phyloP scores from a whole-genome alignment of 768 basidiomycete genomes.

The Lentinus tigrinus region DNA sequence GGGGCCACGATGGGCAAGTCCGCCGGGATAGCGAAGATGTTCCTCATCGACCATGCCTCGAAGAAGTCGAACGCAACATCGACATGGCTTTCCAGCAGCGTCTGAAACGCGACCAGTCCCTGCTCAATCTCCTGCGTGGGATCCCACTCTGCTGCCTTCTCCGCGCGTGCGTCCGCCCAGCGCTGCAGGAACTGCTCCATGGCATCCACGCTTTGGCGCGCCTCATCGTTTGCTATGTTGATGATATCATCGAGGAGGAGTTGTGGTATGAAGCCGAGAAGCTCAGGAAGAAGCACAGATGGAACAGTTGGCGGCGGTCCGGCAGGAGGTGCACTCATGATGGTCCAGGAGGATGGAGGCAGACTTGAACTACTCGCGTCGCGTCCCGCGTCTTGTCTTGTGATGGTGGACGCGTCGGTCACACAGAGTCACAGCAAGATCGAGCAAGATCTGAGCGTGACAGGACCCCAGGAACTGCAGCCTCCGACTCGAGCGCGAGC shows the following conservation, averaged over 20 bases:
- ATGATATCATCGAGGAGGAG: conserved; percentile 84
- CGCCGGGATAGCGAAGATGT: conserved; percentile 77
- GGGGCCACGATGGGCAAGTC: conserved; percentile 71
- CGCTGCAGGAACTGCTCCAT: conserved; percentile 75
- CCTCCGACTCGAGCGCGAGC: neutral
- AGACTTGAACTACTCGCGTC: neutral
- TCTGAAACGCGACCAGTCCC: conserved; percentile 84
- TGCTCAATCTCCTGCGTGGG: conserved; percentile 71
- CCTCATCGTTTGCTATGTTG: conserved; percentile 77
- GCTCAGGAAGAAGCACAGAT: conserved; percentile 62
- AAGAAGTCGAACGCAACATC: conserved; percentile 92
- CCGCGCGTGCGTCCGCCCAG: conserved; percentile 68
- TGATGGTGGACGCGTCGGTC: neutral
- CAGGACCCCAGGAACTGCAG: neutral
- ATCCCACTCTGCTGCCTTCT: conserved; percentile 47
- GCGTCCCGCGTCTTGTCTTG: neutral
- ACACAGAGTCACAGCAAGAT: neutral
- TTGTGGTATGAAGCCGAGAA: conserved; percentile 83
- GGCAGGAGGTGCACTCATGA: neutral
- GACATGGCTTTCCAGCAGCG: conserved; percentile 82
- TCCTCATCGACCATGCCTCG: conserved; percentile 85
- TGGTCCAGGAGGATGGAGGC: neutral
- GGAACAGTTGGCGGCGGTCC: conserved; percentile 29
- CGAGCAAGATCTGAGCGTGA: neutral
- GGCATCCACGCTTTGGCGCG: conserved; percentile 74